Conservation (phyloP, 108 stramenopile species). For the Fistulifera pelliculosa region DNA sequence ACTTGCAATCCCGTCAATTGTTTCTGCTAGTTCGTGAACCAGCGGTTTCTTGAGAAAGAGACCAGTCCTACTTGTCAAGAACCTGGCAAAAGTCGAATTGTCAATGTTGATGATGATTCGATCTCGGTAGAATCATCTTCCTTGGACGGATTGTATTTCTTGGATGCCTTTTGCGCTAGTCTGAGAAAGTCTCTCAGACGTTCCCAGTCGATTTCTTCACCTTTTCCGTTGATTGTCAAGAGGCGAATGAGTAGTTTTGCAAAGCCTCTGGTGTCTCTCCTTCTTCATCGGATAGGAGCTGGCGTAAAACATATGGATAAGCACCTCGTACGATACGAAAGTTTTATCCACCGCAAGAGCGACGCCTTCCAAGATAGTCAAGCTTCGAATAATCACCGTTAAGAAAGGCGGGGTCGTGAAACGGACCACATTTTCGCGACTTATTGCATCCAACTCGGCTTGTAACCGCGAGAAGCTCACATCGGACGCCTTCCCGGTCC, state of each 20-base stretch:
- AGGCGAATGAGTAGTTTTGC: slow-evolving; percentile 52
- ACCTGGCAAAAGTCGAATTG: slow-evolving; percentile 73
- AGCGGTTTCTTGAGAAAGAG: slow-evolving; percentile 77
- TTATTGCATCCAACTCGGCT: slow-evolving; percentile 70
- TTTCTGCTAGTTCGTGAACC: slow-evolving; percentile 74
- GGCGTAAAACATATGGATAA: slow-evolving; percentile 87
- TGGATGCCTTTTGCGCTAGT: slow-evolving; percentile 70
- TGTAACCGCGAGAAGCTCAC: slow-evolving; percentile 78
- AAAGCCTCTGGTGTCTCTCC: slow-evolving; percentile 54
- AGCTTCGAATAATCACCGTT: slow-evolving; percentile 81
- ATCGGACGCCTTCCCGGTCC: slow-evolving; percentile 83
- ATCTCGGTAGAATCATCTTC: slow-evolving; percentile 14
- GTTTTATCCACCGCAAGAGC: slow-evolving; percentile 79
- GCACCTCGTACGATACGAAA: slow-evolving; percentile 87
- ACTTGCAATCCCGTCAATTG: slow-evolving; percentile 82
- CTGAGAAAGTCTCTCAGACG: slow-evolving; percentile 57
- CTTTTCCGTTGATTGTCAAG: slow-evolving; percentile 65
- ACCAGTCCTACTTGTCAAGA: slow-evolving; percentile 73
- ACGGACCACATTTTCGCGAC: slow-evolving; percentile 61
- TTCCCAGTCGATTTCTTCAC: slow-evolving; percentile 49
- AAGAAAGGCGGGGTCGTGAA: slow-evolving; percentile 88
- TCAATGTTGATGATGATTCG: slow-evolving; percentile 40
- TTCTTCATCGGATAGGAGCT: slow-evolving; percentile 50
- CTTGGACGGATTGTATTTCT: slow-evolving; percentile 54
- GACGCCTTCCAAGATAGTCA: slow-evolving; percentile 88